Base-by-base conservation (phyloP, 371 early-diverging fungal genomes). In the Mucor piriformis region DNA sequence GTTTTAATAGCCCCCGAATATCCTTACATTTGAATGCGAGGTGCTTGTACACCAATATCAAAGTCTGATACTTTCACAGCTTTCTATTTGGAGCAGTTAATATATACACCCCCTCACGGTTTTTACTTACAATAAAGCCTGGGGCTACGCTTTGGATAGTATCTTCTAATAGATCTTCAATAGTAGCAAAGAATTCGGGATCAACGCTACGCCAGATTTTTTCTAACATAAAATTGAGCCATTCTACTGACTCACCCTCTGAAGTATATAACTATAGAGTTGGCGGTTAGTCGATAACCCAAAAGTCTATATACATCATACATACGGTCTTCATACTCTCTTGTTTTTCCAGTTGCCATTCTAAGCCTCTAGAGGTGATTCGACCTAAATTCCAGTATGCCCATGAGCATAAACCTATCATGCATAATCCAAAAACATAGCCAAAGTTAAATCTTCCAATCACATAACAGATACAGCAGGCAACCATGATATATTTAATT, bases 11-110 rank as follows among this genome's bases (percentile, higher is more conserved):
- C 10, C 42, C 10, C 42, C 42, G 42, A 49, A 43, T 20, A 40
- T 29, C 13, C 61, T 62, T 71, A 73, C 77, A 69, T 69, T 55
- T 73, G 74, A 29, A 77, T 62, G 34, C 74, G 73, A 10, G 78
- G 78, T 7, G 74, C 72, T 63, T 77, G 78, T 0, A 72, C 63
- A n/a, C 78, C 78, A 34, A 77, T 72, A 69, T 74, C 78, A 23
- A 77, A 67, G 46, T 74, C 78, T 53, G 64, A 63, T 6, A 77
- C 72, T 40, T 71, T 67, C 2, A 77, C 62, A 2, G 53, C 70
- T 65, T 72, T 64, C 76, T 76, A 62, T 13, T 46, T 29, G 16
- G 13, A 4, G 27, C 18, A 12, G 11, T 37, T 11, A 20, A 13
- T 34, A 18, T 3, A 12, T 43, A 33, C 11, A 0, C 3, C 15